phyloP scores from a whole-genome alignment of 352 stramenopile species.

The Plasmopara muralis region DNA sequence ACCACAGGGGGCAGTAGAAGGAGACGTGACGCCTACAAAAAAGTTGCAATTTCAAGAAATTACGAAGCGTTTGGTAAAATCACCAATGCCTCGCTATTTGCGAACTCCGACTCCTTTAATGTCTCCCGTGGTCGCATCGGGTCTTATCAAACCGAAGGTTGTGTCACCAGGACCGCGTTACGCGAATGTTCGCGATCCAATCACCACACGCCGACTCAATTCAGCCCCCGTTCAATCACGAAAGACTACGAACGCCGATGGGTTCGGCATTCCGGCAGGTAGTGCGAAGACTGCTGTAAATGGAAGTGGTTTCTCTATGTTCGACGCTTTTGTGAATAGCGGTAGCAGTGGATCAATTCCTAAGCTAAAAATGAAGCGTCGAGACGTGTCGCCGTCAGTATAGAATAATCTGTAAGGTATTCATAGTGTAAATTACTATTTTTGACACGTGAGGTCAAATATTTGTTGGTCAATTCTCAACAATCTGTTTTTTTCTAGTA shows the following conservation, averaged over 20 bases:
- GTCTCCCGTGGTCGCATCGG: conserved; percentile 24
- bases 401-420: conserved; percentile 10
- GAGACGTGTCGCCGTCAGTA: conserved; percentile 20
- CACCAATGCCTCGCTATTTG: conserved; percentile 33
- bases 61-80: conserved; percentile 34
- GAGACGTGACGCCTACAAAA: conserved; percentile 25
- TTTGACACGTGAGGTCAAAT: neutral
- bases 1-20: conserved; percentile 9
- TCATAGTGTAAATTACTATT: conserved; percentile 24
- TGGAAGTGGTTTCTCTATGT: conserved; percentile 37
- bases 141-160: conserved; percentile 18
- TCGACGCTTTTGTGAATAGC: conserved; percentile 74
- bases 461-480: neutral
- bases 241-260: conserved; percentile 35
- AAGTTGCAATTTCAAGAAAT: conserved; percentile 39
- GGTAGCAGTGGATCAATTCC: conserved; percentile 31
- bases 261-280: conserved; percentile 26
- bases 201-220: conserved; percentile 31
- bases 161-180: conserved; percentile 15
- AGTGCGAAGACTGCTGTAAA: conserved; percentile 9
- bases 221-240: conserved; percentile 33
- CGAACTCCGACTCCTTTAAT: conserved; percentile 28
- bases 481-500: neutral
- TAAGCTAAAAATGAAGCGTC: conserved; percentile 37
- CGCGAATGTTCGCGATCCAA: conserved; percentile 13